Evolutionary conservation across 1,284 basidiomycete species (phyloP), one percentile per base, ranked within the genome.

Genomic region (Coniferiporia sulphurascens): DNA sequence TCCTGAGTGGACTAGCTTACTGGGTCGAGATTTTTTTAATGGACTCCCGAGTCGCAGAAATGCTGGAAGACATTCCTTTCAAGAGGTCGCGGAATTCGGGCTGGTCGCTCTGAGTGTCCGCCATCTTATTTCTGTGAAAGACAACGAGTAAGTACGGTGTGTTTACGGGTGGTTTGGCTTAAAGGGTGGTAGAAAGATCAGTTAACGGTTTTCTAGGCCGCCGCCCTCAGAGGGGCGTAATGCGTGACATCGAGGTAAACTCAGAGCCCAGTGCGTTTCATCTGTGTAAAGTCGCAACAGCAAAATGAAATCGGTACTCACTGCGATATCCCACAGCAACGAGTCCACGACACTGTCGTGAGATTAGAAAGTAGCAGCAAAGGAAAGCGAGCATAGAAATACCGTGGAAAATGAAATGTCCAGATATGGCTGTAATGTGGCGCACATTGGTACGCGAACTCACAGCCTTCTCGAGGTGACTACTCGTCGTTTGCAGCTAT

Each of bases 181-280:
- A 27, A 27, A 27, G 27, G 27, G 5, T 27, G 5, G 43, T 60
- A 61, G 54, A 56, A 62, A 59, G 60, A 69, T 91, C 89, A 89
- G 89, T 85, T 75, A 85, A 90, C 89, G 88, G 88, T 79, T 90
- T 91, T 91, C 87, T 89, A 91, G 78, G 87, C 88, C 87, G 89
- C 87, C 85, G 78, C 84, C 79, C 78, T 55, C 66, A 61, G 64
- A 68, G 64, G 78, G 85, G 82, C 81, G 85, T 89, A 85, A 74
- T 88, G 89, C 89, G 75, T 86, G 66, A 75, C 89, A 85, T 85
- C 87, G 77, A 69, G 56, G 46, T 51, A 55, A 61, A 59, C 56
- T 91, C 89, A 88, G 88, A 91, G 89, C 89, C 89, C 89, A 91
- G 89, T 91, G 89, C 89, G 74, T 81, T 89, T 91, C 89, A 84